Conservation (phyloP, 1,284 basidiomycete genomes). For the Heterobasidion annosum region DNA sequence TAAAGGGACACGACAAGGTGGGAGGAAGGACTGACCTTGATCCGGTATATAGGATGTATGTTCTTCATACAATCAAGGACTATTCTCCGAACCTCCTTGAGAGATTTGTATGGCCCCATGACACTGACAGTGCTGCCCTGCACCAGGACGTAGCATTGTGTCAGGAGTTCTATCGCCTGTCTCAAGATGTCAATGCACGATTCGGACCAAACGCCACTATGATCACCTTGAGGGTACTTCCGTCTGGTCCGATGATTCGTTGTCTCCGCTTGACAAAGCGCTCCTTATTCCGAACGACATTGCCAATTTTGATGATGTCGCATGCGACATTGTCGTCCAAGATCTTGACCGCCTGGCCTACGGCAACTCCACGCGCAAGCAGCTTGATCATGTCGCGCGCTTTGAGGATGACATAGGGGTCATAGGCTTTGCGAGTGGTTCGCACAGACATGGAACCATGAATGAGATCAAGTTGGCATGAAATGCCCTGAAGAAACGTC, state of each 20-base stretch:
- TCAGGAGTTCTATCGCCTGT: slow-evolving; percentile 94
- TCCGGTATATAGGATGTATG: slow-evolving; percentile 98
- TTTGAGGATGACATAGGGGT: slow-evolving; percentile 95
- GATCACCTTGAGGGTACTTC: slow-evolving; percentile 87
- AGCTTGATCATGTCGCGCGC: slow-evolving; percentile 95
- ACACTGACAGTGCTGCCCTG: slow-evolving; percentile 98
- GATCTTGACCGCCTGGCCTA: slow-evolving; percentile 83
- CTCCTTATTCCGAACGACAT: slow-evolving; percentile 91
- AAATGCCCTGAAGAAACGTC: slow-evolving; percentile 54
- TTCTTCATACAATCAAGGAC: slow-evolving; percentile 99
- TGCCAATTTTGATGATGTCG: slow-evolving; percentile 98
- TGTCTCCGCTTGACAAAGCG: slow-evolving; percentile 95
- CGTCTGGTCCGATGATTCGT: slow-evolving; percentile 94
- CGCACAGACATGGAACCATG: slow-evolving; percentile 97
- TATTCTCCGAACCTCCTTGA: slow-evolving; percentile 95
- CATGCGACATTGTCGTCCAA: slow-evolving; percentile 88
- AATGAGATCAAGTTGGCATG: slow-evolving; percentile 90
- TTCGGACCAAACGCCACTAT: slow-evolving; percentile 1
- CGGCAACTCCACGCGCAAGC: slow-evolving; percentile 83
- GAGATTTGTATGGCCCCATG: slow-evolving; percentile 92
- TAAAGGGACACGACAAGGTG: background rate
- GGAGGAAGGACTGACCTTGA: slow-evolving; percentile 58
- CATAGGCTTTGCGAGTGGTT: slow-evolving; percentile 95
- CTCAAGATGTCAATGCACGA: background rate
- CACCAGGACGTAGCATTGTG: slow-evolving; percentile 95